Base-by-base conservation (phyloP, 495 filamentous ascomycete genomes). In the Lasiosphaeria miniovina region DNA sequence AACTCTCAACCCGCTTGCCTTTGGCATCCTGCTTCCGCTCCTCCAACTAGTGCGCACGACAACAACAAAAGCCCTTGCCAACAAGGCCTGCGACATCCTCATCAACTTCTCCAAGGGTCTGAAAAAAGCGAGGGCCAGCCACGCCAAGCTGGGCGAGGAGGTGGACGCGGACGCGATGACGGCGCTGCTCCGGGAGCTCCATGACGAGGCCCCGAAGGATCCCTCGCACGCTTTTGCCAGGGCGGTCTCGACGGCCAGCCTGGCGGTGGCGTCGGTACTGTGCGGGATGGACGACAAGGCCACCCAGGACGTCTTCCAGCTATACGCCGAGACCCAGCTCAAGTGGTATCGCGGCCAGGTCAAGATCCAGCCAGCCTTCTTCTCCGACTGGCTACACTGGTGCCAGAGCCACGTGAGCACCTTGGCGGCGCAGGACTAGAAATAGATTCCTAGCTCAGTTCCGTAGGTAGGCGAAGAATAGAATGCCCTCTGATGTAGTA, bases 31-130 rank as follows among this genome's bases (percentile, higher is more conserved):
- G 1, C 71, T 92, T 1, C 90, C 91, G 0, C 68, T 82, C 7
- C 64, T 83, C 3, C 63, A 71, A 33, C 75, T 79, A 24, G 64
- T 77, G 10, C 74, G 74, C 52, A 74, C 68, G 3, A 90, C 90
- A 0, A 83, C 79, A 11, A 85, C 83, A 58, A 90, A 90, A 69
- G 80, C 87, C 49, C 80, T 96, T 36, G 80, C 85, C 5, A 86
- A 88, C 38, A 92, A 89, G 68, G 88, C 90, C 0, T 82, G 80
- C 61, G 75, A 77, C 4, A 80, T 91, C 24, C 78, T 98, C 40
- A 80, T 82, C 40, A 79, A 83, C 59, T 90, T 89, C 70, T 82
- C 86, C n/a, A 88, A 87, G 65, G 69, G 82, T 9, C 84, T 85
- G 65, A 91, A 88, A 76, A 85, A 83, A 69, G 73, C 69, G 4